Evolutionary conservation across 306 rosid genomes (phyloP), one percentile per base, ranked within the genome.

Genomic region (Cicer yamashitae): DNA sequence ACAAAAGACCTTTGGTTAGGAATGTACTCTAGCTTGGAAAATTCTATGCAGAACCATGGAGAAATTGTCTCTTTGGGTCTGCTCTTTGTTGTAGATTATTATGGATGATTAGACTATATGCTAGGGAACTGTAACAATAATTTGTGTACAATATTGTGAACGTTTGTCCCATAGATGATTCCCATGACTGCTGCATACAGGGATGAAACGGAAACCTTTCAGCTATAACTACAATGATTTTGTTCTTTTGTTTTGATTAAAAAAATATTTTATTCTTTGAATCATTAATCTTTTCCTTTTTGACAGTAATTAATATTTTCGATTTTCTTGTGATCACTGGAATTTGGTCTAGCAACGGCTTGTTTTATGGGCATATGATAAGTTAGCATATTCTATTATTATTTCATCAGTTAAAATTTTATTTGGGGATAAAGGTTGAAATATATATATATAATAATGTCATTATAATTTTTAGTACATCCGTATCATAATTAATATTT

Each of bases 71-170:
- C 70, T 37, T 38, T 65, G 44, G 50, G 3, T 65, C 66, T 82
- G 72, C 67, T 43, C 69, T 12, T 58, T 77, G 80, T 67, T 52
- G 73, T 67, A 73, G 38, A 52, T 67, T 67, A 1, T 38, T 62
- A 45, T 30, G 70, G 63, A 57, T 51, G 22, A 54, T 73, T 66
- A 69, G 38, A 25, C 22, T 56, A 40, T 20, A 58, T 18, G 41
- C 7, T 17, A 6, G 71, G 58, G 13, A 64, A 71, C 53, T 63
- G 62, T 81, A 54, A 7, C 11, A 43, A 14, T 75, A 30, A 44
- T 70, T 71, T 52, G n/a, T 69, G 71, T 67, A 52, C 77, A 73
- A 34, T 73, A 50, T 34, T 67, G 54, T 69, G 17, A 68, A 65
- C 34, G 4, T 39, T 25, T 72, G 73, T 56, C 3, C 48, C 51